A percentile compares a stretch with the other conserved stretches of the same genome.
Conservation (phyloP, 208 protist genomes). For the Herpetomonas samuelpessoai region DNA sequence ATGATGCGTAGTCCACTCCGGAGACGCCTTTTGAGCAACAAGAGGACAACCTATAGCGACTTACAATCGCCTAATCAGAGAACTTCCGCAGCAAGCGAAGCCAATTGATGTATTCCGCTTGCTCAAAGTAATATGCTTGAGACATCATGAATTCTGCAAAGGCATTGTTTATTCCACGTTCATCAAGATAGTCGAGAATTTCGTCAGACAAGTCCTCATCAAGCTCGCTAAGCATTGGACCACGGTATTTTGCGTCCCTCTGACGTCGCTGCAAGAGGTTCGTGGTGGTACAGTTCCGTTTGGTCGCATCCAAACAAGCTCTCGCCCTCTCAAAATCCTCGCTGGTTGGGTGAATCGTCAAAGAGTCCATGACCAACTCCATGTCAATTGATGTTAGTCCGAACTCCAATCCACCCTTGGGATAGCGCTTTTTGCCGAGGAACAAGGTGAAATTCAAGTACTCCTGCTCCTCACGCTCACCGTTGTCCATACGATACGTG, state of each 20-base stretch:
- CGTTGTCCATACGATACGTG: slow-evolving; percentile 87
- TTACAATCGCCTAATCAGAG: slow-evolving; percentile 37
- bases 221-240: slow-evolving; percentile 82
- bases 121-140: slow-evolving; percentile 77
- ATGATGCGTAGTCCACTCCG: no score
- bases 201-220: slow-evolving; percentile 88
- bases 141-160: slow-evolving; percentile 88
- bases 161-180: slow-evolving; percentile 81
- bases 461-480: slow-evolving; percentile 82
- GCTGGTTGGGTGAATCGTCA: slow-evolving; percentile 60
- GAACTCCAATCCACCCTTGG: slow-evolving; percentile 64
- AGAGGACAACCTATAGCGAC: no score
- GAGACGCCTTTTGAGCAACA: no score
- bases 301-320: slow-evolving; percentile 17
- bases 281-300: background rate
- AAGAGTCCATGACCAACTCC: slow-evolving; percentile 84
- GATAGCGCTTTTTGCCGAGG: slow-evolving; percentile 54
- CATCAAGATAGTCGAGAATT: slow-evolving; percentile 84
- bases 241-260: slow-evolving; percentile 47
- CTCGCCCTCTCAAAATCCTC: slow-evolving; percentile 51
- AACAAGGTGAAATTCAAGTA: slow-evolving; percentile 84
- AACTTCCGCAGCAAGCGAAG: slow-evolving; percentile 63
- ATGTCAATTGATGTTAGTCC: slow-evolving; percentile 85
- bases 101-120: slow-evolving; percentile 84
- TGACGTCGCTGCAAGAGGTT: slow-evolving; percentile 24